Conservation (phyloP, 31 red algal species). For the Porphyra umbilicalis region DNA sequence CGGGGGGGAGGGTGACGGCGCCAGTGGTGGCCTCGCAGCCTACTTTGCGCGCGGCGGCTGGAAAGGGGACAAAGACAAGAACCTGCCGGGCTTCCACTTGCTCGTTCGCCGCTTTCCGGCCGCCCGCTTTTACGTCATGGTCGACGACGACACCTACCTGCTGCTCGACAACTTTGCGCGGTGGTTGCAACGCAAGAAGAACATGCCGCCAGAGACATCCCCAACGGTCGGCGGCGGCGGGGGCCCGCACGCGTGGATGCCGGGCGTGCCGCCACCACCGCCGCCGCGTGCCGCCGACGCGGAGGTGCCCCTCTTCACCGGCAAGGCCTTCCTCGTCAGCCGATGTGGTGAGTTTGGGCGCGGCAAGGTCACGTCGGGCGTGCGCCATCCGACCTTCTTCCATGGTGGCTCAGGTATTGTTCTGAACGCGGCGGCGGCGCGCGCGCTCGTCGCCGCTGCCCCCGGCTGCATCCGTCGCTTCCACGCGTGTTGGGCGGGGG, state of each 20-base stretch:
- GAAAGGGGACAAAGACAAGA: conserved; percentile 80
- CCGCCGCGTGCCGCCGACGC: background rate
- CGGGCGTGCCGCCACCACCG: background rate
- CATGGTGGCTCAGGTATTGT: conserved; percentile 76
- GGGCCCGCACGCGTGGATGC: background rate
- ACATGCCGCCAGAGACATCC: background rate
- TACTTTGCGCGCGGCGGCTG: conserved; percentile 35
- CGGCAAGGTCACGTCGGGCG: conserved; percentile 2
- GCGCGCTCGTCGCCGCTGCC: conserved; percentile 10
- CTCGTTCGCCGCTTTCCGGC: conserved; percentile 42
- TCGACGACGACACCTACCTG: conserved; percentile 86
- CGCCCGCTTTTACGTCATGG: conserved; percentile 61
- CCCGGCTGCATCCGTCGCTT: conserved; percentile 38
- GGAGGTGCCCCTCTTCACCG: conserved; percentile 44
- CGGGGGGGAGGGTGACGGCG: background rate
- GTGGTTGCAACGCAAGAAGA: conserved; percentile 8
- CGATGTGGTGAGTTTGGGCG: conserved; percentile 49
- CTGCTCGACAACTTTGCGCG: conserved; percentile 77
- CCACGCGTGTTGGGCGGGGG: conserved; percentile 68
- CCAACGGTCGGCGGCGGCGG: background rate
- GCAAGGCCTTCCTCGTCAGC: conserved; percentile 58
- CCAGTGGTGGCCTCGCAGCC: background rate
- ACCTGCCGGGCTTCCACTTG: conserved; percentile 64
- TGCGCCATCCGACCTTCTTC: conserved; percentile 24
- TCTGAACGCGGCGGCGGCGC: conserved; percentile 38